These are phyloP conservation scores for Aegilops umbellulata DNA, from an alignment of 176 grass and related monocot species.

Conservation along the genomic window DNA sequence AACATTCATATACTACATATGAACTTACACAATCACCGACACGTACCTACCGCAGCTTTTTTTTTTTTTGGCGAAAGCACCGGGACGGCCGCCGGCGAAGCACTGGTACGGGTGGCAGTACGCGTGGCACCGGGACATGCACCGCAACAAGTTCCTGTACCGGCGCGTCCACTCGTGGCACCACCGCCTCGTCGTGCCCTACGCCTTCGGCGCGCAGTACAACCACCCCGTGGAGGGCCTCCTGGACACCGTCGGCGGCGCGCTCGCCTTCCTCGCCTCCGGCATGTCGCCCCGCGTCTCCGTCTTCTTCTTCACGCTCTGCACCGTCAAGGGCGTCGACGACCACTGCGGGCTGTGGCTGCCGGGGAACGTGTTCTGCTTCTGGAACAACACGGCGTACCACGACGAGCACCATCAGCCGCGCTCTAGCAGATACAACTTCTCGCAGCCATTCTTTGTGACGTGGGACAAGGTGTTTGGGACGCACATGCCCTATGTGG, in stretches of 20 bases:
- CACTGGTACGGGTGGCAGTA: slow-evolving; percentile 30
- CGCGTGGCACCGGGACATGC: slow-evolving; percentile 38
- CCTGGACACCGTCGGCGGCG: not conserved
- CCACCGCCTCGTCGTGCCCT: slow-evolving; percentile 29
- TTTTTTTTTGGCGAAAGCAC: not conserved
- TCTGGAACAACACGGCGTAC: slow-evolving; percentile 39
- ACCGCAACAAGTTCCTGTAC: not conserved
- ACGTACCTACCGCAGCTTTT: too few species aligned
- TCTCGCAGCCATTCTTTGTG: not conserved
- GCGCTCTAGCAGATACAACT: not conserved
- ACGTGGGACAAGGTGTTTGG: too few species aligned
- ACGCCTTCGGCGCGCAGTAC: slow-evolving; percentile 35
- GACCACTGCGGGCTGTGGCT: slow-evolving; percentile 17
- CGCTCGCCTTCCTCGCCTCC: too few species aligned
- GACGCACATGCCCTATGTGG: too few species aligned
- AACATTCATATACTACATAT: too few species aligned
- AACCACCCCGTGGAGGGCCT: slow-evolving; percentile 35
- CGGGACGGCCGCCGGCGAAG: not conserved
- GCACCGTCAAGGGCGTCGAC: not conserved
- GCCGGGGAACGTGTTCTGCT: slow-evolving; percentile 15
- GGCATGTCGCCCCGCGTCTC: slow-evolving; percentile 18
- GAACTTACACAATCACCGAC: too few species aligned
- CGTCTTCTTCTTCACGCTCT: slow-evolving; percentile 31
- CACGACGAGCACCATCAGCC: slow-evolving; percentile 31
- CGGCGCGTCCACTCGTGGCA: slow-evolving; percentile 35